Base-by-base conservation (phyloP, 371 early-diverging fungal species). In the Quaeritorhiza haematococci region DNA sequence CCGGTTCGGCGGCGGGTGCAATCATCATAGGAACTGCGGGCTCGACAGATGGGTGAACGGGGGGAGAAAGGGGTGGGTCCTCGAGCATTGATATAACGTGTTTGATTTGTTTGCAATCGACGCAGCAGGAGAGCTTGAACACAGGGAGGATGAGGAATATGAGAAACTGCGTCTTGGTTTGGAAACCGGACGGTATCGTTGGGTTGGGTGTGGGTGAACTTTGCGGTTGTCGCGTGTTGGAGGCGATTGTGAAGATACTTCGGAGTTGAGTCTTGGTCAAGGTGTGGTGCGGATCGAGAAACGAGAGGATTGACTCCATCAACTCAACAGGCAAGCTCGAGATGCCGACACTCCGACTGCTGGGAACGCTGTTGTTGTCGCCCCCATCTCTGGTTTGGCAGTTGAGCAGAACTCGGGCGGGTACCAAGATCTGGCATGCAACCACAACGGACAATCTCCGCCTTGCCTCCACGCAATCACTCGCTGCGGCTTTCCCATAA, bases 401-500 rank as follows among this genome's bases (percentile, higher is more conserved):
- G 56, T 23, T 1, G 60, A 72, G 62, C 10, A 72, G 33, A 7
- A 61, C 60, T 6, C 72, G 44, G 3, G 68, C 58, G 3, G 72
- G 58, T 2, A 57, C 33, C 21, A 68, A 52, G 27, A 66, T 10
- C 32, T 56, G 50, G 21, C 61, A 15, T 13, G 67, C 72, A 6
- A 62, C 52, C 13, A 59, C 52, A 2, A 56, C 53, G 4, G 42
- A 41, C n/a, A 73, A 30, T 15, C 70, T 15, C 32, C 53, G 55
- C 50, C 55, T 60, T 15, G 73, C 72, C 33, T 65, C 67, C 34
- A n/a, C 42, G 8, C 55, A 63, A 7, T 60, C 72, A 28, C 55
- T 68, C 1, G 33, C 66, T 0, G 84, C 80, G 1, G 94, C 91
- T 27, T 77, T 75, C 29, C 75, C 52, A 41, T 80, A 85, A 73